Evolutionary conservation across 1,284 basidiomycete species (phyloP), one percentile per base, ranked within the genome.

Genomic region (Sanghuangporus baumii): DNA sequence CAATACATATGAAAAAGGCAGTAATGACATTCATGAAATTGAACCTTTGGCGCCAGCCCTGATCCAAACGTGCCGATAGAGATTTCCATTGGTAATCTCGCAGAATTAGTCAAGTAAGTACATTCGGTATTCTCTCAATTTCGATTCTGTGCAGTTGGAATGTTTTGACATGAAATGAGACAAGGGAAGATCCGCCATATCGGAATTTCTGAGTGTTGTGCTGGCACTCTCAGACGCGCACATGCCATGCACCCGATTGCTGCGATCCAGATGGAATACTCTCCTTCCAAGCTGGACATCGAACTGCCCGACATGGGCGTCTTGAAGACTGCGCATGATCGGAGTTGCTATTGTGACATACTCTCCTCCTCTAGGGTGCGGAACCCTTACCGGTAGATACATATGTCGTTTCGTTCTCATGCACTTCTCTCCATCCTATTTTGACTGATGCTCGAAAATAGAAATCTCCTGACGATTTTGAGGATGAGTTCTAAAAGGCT

Each of bases 181-280:
- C 80, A 76, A 50, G 84, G 85, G n/a, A 86, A 85, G 69, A 78
- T 85, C 56, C 81, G 80, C 62, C 79, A 84, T 68, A 72, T 89
- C 20, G 86, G 87, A 0, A 74, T 88, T 20, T 87, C 83, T 55
- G 88, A 90, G 69, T 78, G 79, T 61, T 82, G 80, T 0, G 79
- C 80, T 1, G 74, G 73, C 1, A 86, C 85, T 0, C 78, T 91
- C 11, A 79, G 85, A 5, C 82, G 86, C 50, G 88, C 88, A 3
- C 79, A 84, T 65, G 80, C 81, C 16, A 77, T 86, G 5, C 81
- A 84, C 66, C 83, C 83, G 0, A 83, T 89, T 65, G 71, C 83
- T 1, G 85, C 83, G 4, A 73, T 88, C 26, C 85, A 89, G 71
- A 74, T 87, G 37, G 87, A 89, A 71, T 84, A 82, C 67, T 85